Evolutionary conservation across 1,284 basidiomycete species (phyloP).

Genomic region (Schizophyllum commune): DNA sequence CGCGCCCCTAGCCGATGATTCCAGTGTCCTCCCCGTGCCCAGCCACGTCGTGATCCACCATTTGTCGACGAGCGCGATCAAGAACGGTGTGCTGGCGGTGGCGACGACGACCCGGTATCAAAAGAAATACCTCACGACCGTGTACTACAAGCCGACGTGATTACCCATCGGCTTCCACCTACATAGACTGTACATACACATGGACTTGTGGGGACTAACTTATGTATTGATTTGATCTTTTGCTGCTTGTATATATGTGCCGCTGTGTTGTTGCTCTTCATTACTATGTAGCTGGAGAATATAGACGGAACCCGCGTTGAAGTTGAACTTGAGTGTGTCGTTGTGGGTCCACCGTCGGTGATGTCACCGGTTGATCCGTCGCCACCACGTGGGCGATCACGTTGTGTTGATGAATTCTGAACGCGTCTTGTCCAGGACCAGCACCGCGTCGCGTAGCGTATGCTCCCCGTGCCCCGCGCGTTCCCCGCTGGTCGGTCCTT

Average conservation of each 20-base stretch:
- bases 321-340: not conserved
- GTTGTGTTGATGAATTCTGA: not conserved
- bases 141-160: slow-evolving; percentile 49
- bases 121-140: slow-evolving; percentile 72
- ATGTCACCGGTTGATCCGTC: too few species aligned
- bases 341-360: too few species aligned
- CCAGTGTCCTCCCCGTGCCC: slow-evolving; percentile 87
- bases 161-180: not conserved
- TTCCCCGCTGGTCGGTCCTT: not conserved
- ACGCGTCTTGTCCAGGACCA: not conserved
- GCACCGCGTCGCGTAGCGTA: not conserved
- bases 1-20: slow-evolving; percentile 64
- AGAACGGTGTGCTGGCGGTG: slow-evolving; percentile 90
- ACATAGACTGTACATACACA: not conserved
- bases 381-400: not conserved
- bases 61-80: slow-evolving; percentile 92
- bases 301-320: not conserved
- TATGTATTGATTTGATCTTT: not conserved
- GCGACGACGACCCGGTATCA: slow-evolving; percentile 90
- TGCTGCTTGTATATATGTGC: not conserved
- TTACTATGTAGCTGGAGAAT: too few species aligned
- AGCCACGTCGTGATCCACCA: slow-evolving; percentile 95
- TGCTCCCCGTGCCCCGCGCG: not conserved
- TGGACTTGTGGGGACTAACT: not conserved
- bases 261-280: not conserved